Evolutionary conservation across 192 early-diverging fungal genomes (phyloP).

Genomic region (Rhizophagus sp.): DNA sequence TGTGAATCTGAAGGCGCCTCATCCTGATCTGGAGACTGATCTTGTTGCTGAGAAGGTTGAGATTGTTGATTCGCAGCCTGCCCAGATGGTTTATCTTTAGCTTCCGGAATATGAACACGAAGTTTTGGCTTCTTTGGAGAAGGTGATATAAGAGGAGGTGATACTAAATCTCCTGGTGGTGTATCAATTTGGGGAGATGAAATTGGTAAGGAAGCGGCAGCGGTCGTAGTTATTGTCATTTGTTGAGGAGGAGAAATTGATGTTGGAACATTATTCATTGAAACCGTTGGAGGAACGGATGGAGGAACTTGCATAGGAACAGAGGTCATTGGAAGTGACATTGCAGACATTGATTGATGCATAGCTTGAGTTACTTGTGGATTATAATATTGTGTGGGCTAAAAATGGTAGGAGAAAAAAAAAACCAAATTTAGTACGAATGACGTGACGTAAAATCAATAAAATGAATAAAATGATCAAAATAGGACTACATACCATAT

Average conservation of each 20-base stretch:
- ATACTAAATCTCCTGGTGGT: conserved; percentile 11
- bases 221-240: background rate
- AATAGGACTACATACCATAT: conserved; percentile 20
- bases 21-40: conserved; percentile 13
- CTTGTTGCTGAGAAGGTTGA: background rate
- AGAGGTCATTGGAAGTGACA: conserved; percentile 25
- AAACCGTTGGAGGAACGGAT: background rate
- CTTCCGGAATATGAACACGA: conserved; percentile 29
- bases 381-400: conserved; percentile 27
- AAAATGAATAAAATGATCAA: background rate
- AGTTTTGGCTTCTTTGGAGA: conserved; percentile 35
- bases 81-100: conserved; percentile 7
- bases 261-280: background rate
- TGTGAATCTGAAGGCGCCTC: conserved; percentile 14
- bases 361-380: conserved; percentile 21
- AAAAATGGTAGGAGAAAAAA: background rate
- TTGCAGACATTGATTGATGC: conserved; percentile 6
- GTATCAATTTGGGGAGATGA: conserved; percentile 2
- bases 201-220: background rate
- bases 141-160: conserved; percentile 27
- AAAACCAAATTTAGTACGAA: background rate
- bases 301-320: background rate
- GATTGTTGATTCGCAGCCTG: conserved; percentile 1
- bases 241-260: background rate
- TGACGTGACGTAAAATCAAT: background rate